Percentiles rank a stretch among this genome's conserved stretches.
Conservation (phyloP, 495 filamentous ascomycete genomes). For the Lineolata rhizophorae region DNA sequence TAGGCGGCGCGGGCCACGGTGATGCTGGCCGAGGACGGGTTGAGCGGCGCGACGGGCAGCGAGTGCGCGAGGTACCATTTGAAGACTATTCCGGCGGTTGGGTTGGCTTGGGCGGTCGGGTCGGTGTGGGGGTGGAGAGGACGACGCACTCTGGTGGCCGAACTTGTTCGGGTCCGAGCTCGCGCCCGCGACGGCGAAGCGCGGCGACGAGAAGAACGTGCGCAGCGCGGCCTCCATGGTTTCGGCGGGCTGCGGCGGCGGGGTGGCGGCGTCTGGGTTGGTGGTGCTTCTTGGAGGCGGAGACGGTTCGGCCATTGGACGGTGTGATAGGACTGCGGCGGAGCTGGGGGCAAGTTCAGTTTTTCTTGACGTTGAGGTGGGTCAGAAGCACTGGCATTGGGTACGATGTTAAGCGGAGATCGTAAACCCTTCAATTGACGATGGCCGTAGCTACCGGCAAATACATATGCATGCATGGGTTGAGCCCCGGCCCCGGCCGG, state of each 20-base stretch:
- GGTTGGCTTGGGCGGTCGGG: background rate
- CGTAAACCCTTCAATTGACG: no score
- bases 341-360: no score
- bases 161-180: constrained; percentile 66
- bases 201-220: constrained; percentile 60
- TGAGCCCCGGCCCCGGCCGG: no score
- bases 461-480: no score
- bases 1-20: constrained; percentile 28
- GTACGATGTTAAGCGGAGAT: no score
- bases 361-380: no score
- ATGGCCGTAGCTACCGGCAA: no score
- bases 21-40: constrained; percentile 45
- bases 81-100: constrained; percentile 36
- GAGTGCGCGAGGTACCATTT: constrained; percentile 65
- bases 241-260: background rate
- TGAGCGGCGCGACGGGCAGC: constrained; percentile 63
- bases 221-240: constrained; percentile 36
- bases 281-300: no score
- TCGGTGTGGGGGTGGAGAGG: constrained; percentile 4
- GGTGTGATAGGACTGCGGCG: no score
- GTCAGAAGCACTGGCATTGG: no score
- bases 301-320: no score
- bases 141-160: constrained; percentile 58
- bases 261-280: background rate
- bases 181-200: constrained; percentile 82